Conservation (phyloP, 495 filamentous ascomycete species). For the Jackrogersella minutella region DNA sequence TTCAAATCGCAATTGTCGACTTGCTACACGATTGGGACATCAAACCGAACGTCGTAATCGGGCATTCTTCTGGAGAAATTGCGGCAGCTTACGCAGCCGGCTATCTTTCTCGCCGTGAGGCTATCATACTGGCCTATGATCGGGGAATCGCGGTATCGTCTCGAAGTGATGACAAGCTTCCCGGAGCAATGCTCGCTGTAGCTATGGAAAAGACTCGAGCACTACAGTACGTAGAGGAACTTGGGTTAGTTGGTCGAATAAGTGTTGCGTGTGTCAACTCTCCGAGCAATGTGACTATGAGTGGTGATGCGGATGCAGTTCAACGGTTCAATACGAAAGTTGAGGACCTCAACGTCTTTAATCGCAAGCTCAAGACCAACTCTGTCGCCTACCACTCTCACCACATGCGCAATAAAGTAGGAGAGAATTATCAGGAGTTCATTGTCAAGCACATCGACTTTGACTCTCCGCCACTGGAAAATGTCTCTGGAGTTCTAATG, state of each 20-base stretch:
- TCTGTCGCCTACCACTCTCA: conserved; percentile 62
- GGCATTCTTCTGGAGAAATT: too few species aligned
- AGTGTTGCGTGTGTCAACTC: conserved; percentile 56
- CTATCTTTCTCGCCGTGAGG: conserved; percentile 49
- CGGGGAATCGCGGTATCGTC: conserved; percentile 38
- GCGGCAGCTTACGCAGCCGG: conserved; percentile 60
- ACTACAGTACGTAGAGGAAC: not conserved
- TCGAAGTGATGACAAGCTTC: conserved; percentile 10
- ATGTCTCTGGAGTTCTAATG: too few species aligned
- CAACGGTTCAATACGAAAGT: conserved; percentile 42
- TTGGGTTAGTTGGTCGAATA: not conserved
- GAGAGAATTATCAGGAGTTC: not conserved
- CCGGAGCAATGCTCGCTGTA: conserved; percentile 62
- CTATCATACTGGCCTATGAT: conserved; percentile 57
- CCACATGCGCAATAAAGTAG: conserved; percentile 48
- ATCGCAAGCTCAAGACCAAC: conserved; percentile 49
- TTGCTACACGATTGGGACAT: too few species aligned
- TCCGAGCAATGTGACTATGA: conserved; percentile 53
- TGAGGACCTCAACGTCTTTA: conserved; percentile 46
- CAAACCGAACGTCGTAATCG: too few species aligned
- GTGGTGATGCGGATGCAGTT: conserved; percentile 52
- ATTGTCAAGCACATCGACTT: too few species aligned
- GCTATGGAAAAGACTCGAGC: conserved; percentile 37
- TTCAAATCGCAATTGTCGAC: too few species aligned
- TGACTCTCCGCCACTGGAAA: too few species aligned